Base-by-base conservation (phyloP, 305 asterid species). In the Ruellia speciosa region DNA sequence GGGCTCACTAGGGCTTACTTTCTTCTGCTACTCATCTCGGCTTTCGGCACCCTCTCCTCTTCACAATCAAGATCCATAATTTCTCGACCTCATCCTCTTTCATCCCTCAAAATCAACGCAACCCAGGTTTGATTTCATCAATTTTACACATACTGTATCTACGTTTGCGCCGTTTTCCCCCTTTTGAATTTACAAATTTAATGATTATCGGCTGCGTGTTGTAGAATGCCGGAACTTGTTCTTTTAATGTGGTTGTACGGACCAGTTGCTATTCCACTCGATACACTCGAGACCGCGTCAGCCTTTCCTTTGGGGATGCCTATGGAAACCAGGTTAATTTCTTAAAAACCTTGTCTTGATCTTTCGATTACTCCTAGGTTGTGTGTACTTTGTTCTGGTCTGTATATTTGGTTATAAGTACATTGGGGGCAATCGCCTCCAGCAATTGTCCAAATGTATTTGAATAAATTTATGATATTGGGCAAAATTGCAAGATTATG, bases 281-380 rank as follows among this genome's bases (percentile, higher is more conserved):
- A 18, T 80, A 54, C 70, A 90, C 98, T 0, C 77, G 87, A 15
- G 98, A 90, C 59, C 92, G 70, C 6, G 75, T 90, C 71, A 90
- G 98, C 64, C 86, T 90, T 41, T 53, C 95, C 63, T 90, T 90
- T 56, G 98, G 98, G 15, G 98, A 90, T 76, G 96, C 96, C 58
- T 81, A 85, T 56, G 98, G 98, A 14, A 87, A 83, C 78, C 98
- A 90, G 98, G 98, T 89, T 71, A 6, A 60, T 58, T 24, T 24
- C 31, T 4, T 24, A 4, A 18, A 3, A 16, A 43, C 5, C 48
- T 43, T 43, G 15, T 14, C 2, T 37, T 24, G 31, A 24, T 24
- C 4, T 24, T 24, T 24, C 31, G 31, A 24, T 24, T 24, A 24
- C 31, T 24, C 31, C 31, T 24, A 24, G 31, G 31, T 24, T 24